Percentiles rank a stretch among this genome's conserved stretches.
Evolutionary conservation across 2,329 filamentous ascomycete genomes (phyloP).

Genomic region (Fusarium coffeatum): DNA sequence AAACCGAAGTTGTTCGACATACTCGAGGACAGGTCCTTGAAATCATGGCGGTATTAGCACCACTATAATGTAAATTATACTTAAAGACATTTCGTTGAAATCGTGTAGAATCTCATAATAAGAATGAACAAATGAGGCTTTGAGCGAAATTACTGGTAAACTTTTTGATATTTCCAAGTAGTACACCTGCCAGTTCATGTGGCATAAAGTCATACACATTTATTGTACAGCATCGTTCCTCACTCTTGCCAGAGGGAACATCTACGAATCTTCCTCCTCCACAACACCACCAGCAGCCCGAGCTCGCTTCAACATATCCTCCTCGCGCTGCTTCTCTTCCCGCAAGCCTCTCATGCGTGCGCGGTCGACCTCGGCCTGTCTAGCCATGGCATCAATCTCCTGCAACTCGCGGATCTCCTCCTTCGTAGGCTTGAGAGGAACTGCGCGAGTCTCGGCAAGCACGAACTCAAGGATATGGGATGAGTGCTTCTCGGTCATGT

Average conservation of each 20-base stretch:
- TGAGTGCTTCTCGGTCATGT: conserved; percentile 73
- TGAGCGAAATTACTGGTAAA: conserved; percentile 23
- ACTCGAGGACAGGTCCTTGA: background rate
- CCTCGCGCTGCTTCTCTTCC: conserved; percentile 70
- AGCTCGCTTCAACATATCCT: conserved; percentile 60
- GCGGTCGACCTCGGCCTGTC: conserved; percentile 65
- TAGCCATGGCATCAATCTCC: conserved; percentile 66
- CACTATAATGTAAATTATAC: background rate
- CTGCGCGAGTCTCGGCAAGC: conserved; percentile 71
- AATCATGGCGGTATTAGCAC: background rate
- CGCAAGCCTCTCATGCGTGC: conserved; percentile 63
- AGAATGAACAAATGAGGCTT: background rate
- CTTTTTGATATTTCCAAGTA: conserved; percentile 41
- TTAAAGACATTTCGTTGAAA: background rate
- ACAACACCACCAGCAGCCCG: conserved; percentile 54
- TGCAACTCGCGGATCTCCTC: conserved; percentile 70
- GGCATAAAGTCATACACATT: conserved; percentile 45
- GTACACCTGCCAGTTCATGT: conserved; percentile 45
- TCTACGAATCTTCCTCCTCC: conserved; percentile 49
- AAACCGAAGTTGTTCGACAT: conserved; percentile 1
- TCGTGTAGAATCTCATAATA: background rate
- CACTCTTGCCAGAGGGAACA: background rate
- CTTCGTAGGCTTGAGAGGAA: conserved; percentile 64
- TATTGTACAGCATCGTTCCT: conserved; percentile 47
- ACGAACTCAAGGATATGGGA: conserved; percentile 72